These are phyloP conservation scores for Cladosporium phlei DNA, from an alignment of 2,329 filamentous ascomycete genomes.

Conservation along the genomic window DNA sequence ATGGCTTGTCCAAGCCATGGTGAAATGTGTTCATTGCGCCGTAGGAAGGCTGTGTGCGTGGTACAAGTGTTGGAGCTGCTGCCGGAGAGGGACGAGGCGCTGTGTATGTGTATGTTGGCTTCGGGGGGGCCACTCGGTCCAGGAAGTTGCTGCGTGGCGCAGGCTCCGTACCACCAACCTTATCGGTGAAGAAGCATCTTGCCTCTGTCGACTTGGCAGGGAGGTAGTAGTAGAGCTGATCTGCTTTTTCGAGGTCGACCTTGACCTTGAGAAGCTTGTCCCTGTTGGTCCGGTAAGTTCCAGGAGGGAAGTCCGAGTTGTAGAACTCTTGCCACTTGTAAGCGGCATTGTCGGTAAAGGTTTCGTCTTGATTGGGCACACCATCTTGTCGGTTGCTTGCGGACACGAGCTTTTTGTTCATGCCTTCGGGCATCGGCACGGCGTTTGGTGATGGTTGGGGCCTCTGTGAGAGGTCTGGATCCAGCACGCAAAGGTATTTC, in stretches of 20 bases:
- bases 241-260: conserved; percentile 65
- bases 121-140: conserved; percentile 54
- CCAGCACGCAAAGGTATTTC: conserved; percentile 74
- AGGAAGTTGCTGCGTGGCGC: conserved; percentile 68
- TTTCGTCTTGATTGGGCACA: conserved; percentile 43
- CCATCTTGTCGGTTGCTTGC: conserved; percentile 48
- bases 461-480: conserved; percentile 64
- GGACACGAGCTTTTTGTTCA: conserved; percentile 44
- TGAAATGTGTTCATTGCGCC: conserved; percentile 6
- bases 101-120: conserved; percentile 22
- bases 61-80: conserved; percentile 17
- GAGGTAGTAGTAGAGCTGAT: conserved; percentile 85
- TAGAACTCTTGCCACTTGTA: conserved; percentile 66
- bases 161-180: conserved; percentile 57
- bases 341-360: conserved; percentile 42
- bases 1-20: conserved; percentile 28
- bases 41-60: conserved; percentile 9
- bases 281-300: conserved; percentile 31
- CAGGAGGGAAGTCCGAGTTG: conserved; percentile 40
- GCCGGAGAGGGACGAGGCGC: conserved; percentile 22
- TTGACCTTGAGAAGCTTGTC: conserved; percentile 52
- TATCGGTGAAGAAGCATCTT: conserved; percentile 83
- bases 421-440: conserved; percentile 60
- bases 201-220: conserved; percentile 82
- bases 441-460: conserved; percentile 71